phyloP scores from a whole-genome alignment of 345 rosid genomes.

The Combretum micranthum region DNA sequence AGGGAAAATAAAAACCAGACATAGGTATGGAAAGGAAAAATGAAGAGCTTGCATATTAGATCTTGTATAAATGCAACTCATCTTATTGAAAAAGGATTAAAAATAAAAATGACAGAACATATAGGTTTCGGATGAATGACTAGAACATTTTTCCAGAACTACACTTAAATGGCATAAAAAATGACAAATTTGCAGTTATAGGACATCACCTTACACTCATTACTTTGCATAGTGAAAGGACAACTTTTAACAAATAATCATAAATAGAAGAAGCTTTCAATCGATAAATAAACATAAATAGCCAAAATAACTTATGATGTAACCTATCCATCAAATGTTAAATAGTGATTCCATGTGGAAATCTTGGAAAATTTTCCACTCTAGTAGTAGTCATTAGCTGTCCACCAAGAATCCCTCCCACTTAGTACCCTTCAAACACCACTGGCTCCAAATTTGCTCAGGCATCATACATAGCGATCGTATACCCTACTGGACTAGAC shows the following conservation, averaged over 20 bases:
- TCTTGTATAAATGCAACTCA: no score
- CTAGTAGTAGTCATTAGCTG: slow-evolving; percentile 97
- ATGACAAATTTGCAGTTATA: background rate
- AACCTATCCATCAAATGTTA: slow-evolving; percentile 99
- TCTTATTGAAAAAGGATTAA: background rate
- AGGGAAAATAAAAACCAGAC: no score
- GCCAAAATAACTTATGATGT: slow-evolving; percentile 3
- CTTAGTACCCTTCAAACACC: slow-evolving; percentile 91
- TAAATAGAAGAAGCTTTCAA: slow-evolving; percentile 7
- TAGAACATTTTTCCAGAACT: background rate
- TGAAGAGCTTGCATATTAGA: no score
- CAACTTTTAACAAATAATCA: slow-evolving; percentile 48
- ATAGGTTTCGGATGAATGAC: no score
- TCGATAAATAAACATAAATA: background rate
- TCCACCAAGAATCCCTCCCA: slow-evolving; percentile 98
- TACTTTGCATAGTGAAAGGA: slow-evolving; percentile 76
- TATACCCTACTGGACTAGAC: slow-evolving; percentile 99
- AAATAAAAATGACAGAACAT: no score
- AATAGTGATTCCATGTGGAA: slow-evolving; percentile 96
- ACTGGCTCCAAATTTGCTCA: slow-evolving; percentile 96
- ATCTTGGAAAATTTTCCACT: slow-evolving; percentile 97
- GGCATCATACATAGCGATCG: slow-evolving; percentile 94
- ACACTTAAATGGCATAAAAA: background rate
- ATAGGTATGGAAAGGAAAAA: no score
- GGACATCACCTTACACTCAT: slow-evolving; percentile 79